Base-by-base conservation (phyloP, 2,329 filamentous ascomycete species). In the Monascus ruber region DNA sequence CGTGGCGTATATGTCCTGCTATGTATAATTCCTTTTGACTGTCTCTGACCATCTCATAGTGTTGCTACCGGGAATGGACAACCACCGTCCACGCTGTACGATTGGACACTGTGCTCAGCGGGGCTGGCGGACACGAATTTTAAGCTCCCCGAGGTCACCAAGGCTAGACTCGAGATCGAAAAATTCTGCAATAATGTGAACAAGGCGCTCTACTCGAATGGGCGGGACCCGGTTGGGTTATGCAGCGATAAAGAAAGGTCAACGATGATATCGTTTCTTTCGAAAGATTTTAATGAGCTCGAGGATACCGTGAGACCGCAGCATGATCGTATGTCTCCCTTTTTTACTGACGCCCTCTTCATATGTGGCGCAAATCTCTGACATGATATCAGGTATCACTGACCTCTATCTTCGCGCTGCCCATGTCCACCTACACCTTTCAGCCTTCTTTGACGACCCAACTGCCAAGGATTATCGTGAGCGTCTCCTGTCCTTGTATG, bases 1-100 rank as follows among this genome's bases (percentile, higher is more conserved):
- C 32, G 2, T 6, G 33, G 8, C 29, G 37, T 24, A 9, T 26
- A 5, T 6, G 4, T 32, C 31, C 5, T 10, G 10, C 36, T 7
- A 5, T 10, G 4, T 24, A 28, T 33, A 24, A 29, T 31, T 11
- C 17, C 17, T 26, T 8, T 8, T 31, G 35, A 37, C 42, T 24
- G 42, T 26, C n/a, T 24, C 24, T 17, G 25, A 36, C 6, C 6
- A 29, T 26, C 42, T 24, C 42, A 17, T 41, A 77, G 73, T 37
- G 76, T 81, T 42, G 76, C 76, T 10, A 81, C 76, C n/a, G 76
- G 76, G n/a, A 76, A 80, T 52, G 79, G 79, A 7, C 76, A 81
- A 52, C 79, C 79, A 11, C 74, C 79, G 10, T 72, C 73, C 44
- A 80, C 72, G 29, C 64, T 70, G 38, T 81, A 73, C 56, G 78